A percentile compares a stretch with the other conserved stretches of the same genome.
phyloP scores from a whole-genome alignment of 2,329 filamentous ascomycete genomes.

The Lachnellula occidentalis region DNA sequence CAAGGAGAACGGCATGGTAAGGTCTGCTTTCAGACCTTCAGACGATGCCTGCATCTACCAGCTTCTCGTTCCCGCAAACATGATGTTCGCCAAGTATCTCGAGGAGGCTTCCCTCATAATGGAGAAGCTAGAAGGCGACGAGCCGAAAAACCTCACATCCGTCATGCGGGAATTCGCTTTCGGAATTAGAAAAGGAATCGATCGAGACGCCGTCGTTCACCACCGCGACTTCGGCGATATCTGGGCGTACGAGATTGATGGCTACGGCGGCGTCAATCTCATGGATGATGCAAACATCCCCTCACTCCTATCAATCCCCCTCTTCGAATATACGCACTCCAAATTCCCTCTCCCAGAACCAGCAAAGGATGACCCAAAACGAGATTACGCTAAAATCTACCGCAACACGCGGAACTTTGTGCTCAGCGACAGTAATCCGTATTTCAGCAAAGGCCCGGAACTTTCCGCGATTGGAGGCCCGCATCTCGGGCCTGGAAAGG shows the following conservation, averaged over 20 bases:
- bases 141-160: conserved; percentile 41
- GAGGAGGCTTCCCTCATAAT: conserved; percentile 47
- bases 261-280: conserved; percentile 49
- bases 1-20: conserved; percentile 68
- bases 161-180: conserved; percentile 53
- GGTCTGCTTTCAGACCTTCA: conserved; percentile 83
- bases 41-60: conserved; percentile 80
- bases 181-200: conserved; percentile 62
- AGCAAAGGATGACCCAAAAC: conserved; percentile 27
- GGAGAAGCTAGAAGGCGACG: conserved; percentile 40
- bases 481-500: conserved; percentile 53
- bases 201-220: conserved; percentile 62
- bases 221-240: conserved; percentile 60
- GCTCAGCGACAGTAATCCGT: conserved; percentile 71
- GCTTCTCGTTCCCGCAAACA: conserved; percentile 83
- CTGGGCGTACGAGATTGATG: conserved; percentile 74
- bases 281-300: conserved; percentile 74
- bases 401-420: conserved; percentile 75
- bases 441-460: conserved; percentile 48
- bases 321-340: conserved; percentile 47
- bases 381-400: conserved; percentile 58
- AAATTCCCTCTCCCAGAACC: conserved; percentile 19
- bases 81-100: conserved; percentile 69
- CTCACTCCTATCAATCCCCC: conserved; percentile 58
- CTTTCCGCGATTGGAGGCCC: conserved; percentile 67